A percentile compares a stretch with the other conserved stretches of the same genome.
Conservation (phyloP, 2,329 filamentous ascomycete species). For the Lithohypha guttulata region DNA sequence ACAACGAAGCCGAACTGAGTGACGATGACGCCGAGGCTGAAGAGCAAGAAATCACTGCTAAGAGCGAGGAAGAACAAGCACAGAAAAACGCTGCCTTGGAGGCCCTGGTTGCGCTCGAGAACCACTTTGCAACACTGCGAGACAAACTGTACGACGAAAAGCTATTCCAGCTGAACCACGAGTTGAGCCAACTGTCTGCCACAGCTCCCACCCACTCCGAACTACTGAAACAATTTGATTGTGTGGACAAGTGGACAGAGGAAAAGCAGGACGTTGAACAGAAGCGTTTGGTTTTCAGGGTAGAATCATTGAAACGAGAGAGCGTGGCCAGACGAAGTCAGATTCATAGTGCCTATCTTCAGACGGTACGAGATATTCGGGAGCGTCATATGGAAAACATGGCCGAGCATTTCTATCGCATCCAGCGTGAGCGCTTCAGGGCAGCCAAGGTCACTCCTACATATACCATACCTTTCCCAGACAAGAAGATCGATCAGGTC, state of each 20-base stretch:
- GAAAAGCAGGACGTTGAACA: slow-evolving; percentile 69
- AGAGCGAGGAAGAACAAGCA: slow-evolving; percentile 49
- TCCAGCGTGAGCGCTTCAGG: slow-evolving; percentile 77
- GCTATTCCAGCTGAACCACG: slow-evolving; percentile 64
- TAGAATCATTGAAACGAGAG: slow-evolving; percentile 60
- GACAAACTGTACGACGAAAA: slow-evolving; percentile 77
- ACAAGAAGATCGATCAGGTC: slow-evolving; percentile 64
- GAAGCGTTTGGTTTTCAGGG: slow-evolving; percentile 60
- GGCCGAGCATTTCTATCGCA: slow-evolving; percentile 83
- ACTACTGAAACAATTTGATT: slow-evolving; percentile 79
- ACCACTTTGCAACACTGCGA: slow-evolving; percentile 76
- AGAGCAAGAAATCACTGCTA: slow-evolving; percentile 33
- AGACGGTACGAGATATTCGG: slow-evolving; percentile 70
- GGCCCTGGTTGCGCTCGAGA: slow-evolving; percentile 68
- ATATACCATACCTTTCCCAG: slow-evolving; percentile 71
- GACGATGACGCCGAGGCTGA: slow-evolving; percentile 38
- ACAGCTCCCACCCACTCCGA: slow-evolving; percentile 68
- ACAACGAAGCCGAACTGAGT: slow-evolving; percentile 40
- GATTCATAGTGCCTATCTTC: slow-evolving; percentile 81
- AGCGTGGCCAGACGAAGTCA: slow-evolving; percentile 75
- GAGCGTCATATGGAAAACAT: slow-evolving; percentile 70
- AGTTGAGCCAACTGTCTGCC: slow-evolving; percentile 50
- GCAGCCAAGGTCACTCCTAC: slow-evolving; percentile 68
- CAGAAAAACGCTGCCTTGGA: slow-evolving; percentile 72
- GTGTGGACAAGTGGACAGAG: slow-evolving; percentile 69